phyloP scores from a whole-genome alignment of 768 basidiomycete species.

The Russula sp. region DNA sequence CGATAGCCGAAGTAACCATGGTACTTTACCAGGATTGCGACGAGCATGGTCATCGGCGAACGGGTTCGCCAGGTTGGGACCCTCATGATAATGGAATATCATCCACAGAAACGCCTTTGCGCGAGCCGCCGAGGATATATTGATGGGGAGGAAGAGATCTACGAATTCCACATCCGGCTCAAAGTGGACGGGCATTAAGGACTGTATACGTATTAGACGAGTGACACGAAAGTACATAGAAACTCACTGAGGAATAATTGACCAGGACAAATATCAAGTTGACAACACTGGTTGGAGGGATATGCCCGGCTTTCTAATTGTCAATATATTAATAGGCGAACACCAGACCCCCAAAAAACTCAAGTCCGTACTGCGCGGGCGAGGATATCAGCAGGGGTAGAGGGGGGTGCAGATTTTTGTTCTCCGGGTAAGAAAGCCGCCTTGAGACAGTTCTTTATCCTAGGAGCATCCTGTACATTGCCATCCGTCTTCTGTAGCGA shows the following conservation, averaged over 20 bases:
- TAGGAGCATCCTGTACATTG: slow-evolving; percentile 86
- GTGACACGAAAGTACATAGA: neutral
- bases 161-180: slow-evolving; percentile 71
- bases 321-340: slow-evolving; percentile 20
- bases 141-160: slow-evolving; percentile 80
- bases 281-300: slow-evolving; percentile 81
- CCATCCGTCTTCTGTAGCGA: slow-evolving; percentile 84
- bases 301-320: slow-evolving; percentile 51
- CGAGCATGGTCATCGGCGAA: slow-evolving; percentile 67
- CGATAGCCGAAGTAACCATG: slow-evolving; percentile 54
- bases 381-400: slow-evolving; percentile 72
- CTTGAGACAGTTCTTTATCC: slow-evolving; percentile 89
- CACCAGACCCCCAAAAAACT: slow-evolving; percentile 12
- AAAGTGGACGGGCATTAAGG: slow-evolving; percentile 58
- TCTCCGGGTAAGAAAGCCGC: slow-evolving; percentile 74
- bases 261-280: slow-evolving; percentile 83
- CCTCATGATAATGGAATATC: slow-evolving; percentile 78
- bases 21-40: slow-evolving; percentile 59
- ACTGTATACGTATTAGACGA: slow-evolving; percentile 30
- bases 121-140: slow-evolving; percentile 67
- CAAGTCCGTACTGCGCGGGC: slow-evolving; percentile 54
- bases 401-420: slow-evolving; percentile 59
- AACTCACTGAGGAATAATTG: slow-evolving; percentile 69
- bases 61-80: slow-evolving; percentile 60
- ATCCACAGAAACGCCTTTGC: slow-evolving; percentile 82